phyloP scores from a whole-genome alignment of 2,329 filamentous ascomycete genomes.

The Sphaerulina vaccinii region DNA sequence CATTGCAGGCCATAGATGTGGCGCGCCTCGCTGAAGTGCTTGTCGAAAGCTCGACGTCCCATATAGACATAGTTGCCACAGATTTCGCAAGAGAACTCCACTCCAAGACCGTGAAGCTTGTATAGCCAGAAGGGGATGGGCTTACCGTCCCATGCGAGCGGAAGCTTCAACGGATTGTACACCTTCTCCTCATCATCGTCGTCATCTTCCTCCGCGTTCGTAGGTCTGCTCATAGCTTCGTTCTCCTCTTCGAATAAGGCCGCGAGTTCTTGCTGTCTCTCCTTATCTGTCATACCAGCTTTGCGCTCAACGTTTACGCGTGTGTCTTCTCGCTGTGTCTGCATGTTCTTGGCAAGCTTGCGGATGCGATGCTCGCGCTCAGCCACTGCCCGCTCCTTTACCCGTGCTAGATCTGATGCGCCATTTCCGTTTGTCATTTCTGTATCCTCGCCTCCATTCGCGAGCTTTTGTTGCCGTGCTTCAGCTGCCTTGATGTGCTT shows the following conservation, averaged over 20 bases:
- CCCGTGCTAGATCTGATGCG: conserved; percentile 39
- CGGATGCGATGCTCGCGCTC: conserved; percentile 83
- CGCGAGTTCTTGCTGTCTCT: conserved; percentile 90
- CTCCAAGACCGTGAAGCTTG: conserved; percentile 89
- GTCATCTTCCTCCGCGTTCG: conserved; percentile 59
- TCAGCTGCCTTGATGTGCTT: conserved; percentile 88
- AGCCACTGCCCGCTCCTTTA: conserved; percentile 89
- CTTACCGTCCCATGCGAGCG: conserved; percentile 96
- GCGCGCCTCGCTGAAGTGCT: conserved; percentile 92
- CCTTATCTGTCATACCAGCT: conserved; percentile 95
- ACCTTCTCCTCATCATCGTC: conserved; percentile 73
- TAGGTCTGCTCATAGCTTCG: conserved; percentile 51
- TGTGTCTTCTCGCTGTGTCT: conserved; percentile 83
- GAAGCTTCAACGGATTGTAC: conserved; percentile 95
- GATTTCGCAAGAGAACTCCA: conserved; percentile 93
- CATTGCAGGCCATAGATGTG: conserved; percentile 95
- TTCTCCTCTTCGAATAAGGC: conserved; percentile 69
- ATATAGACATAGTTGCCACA: conserved; percentile 99
- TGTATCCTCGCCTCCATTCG: conserved; percentile 28
- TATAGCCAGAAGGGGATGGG: conserved; percentile 99
- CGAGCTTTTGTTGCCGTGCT: conserved; percentile 50
- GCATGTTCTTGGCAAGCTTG: conserved; percentile 77
- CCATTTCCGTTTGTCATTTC: conserved; percentile 24
- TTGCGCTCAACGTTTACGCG: conserved; percentile 93
- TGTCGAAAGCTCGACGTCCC: conserved; percentile 92